Evolutionary conservation across 139 green algal species (phyloP), one percentile per base, ranked within the genome.

Genomic region (Raphidocelis subcapitata): DNA sequence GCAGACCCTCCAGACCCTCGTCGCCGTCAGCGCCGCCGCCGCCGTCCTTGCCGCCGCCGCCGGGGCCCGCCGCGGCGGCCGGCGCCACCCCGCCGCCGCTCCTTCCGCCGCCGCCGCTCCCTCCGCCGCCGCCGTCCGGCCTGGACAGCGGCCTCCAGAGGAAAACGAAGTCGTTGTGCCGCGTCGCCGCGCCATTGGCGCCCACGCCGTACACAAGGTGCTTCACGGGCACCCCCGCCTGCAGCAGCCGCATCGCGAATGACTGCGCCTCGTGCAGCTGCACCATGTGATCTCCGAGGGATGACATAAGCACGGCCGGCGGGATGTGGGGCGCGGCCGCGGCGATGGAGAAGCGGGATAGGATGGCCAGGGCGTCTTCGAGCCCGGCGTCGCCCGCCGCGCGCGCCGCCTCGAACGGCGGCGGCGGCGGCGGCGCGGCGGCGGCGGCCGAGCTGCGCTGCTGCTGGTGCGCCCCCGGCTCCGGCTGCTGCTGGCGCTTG

Each of bases 381-480:
- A 61, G 61, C 28, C 24, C 21, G 32, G 28, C 4, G 32, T 29
- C 47, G 66, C 31, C 5, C 36, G 49, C 29, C 49, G 47, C 20
- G 31, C 32, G 24, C 5, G 32, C 57, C 15, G 15, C 49, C 54
- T 54, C 49, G 49, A 74, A 33, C 35, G 47, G 26, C 44, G 31
- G 35, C 52, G 20, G 37, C 12, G 52, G 52, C 15, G 20, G 54
- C 57, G 54, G 52, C 29, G 33, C 67, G 37, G 52, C 49, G 10
- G n/a, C 46, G 32, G 44, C 59, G 28, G 5, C 54, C 21, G 36
- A 8, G 60, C 60, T 12, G 12, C 35, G 70, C 60, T 59, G 47
- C 47, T 65, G 49, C 49, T 54, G 67, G 1, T 73, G 57, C 70
- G 52, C 29, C 60, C 35, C 26, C 70, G 35, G 71, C 62, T 65